Evolutionary conservation across 257 asterid species (phyloP).

Genomic region (Haberlea rhodopensis): DNA sequence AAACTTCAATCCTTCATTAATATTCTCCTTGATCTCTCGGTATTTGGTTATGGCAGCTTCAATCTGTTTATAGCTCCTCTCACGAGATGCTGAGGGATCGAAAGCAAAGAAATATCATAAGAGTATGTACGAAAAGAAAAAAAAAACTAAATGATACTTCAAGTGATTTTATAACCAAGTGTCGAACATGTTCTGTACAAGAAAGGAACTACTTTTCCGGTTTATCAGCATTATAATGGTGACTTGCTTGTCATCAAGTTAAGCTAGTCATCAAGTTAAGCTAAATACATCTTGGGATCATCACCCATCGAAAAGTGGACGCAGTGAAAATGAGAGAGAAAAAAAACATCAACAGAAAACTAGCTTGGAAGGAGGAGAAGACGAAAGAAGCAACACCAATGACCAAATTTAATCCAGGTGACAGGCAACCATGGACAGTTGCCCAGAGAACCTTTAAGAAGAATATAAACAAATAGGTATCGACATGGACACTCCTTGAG

Average conservation of each 20-base stretch:
- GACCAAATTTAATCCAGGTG: too few relatives aligned
- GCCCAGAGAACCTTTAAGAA: not conserved
- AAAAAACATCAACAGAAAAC: not conserved
- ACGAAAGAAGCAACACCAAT: too few relatives aligned
- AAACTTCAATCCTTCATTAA: conserved; percentile 93
- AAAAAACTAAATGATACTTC: not conserved
- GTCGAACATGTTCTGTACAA: not conserved
- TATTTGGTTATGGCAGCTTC: conserved; percentile 91
- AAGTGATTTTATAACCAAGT: not conserved
- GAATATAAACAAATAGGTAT: not conserved
- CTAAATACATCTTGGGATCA: conserved; percentile 7
- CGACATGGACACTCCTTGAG: not conserved
- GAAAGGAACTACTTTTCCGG: not conserved
- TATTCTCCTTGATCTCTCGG: conserved; percentile 84
- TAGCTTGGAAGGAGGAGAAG: too few relatives aligned
- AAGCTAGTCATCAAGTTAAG: conserved; percentile 5
- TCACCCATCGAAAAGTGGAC: conserved; percentile 1
- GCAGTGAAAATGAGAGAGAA: not conserved
- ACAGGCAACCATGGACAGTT: not conserved
- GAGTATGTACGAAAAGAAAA: not conserved
- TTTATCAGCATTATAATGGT: not conserved
- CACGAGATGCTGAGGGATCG: conserved; percentile 77
- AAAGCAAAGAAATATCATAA: conserved; percentile 30
- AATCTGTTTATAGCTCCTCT: conserved; percentile 80
- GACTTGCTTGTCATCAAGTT: not conserved